Evolutionary conservation across 164 flowering plant genomes (phyloP), one percentile per base, ranked within the genome.

Genomic region (Berberis vulgaris): DNA sequence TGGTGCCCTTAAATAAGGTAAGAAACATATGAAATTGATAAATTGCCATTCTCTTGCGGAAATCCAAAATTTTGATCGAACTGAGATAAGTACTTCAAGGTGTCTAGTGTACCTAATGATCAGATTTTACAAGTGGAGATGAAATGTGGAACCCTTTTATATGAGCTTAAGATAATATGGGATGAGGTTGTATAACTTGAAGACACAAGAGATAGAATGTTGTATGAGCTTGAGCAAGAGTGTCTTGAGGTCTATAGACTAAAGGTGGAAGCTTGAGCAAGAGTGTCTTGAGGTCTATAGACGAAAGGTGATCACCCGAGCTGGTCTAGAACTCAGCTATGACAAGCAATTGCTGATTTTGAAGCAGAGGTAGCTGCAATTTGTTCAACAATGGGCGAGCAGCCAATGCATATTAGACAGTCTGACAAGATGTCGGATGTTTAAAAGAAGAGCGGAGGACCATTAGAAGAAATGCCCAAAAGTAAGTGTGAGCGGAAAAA

Each of bases 161-260:
- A 68, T 47, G 92, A 85, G 69, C 78, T 89, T 44, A 84, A 89
- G 95, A 78, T 69, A 69, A 84, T 90, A 67, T 90, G 97, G 97
- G 82, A 86, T 82, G 97, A 90, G 77, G 79, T 90, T 65, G 97
- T 95, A 43, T 89, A 86, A 69, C 3, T 84, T 44, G 84, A 81
- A 11, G 61, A 40, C 50, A 81, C 82, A 45, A 84, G 83, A 73
- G 91, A 91, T 67, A 74, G 63, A 54, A 79, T 81, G 86, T 68
- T 91, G 8, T 64, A 72, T 49, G 84, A 86, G 60, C 74, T 91
- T 61, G 95, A 91, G 74, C 79, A 77, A 75, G 86, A 83, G 74
- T 91, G 97, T 69, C 64, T 91, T 6, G 87, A 81, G 52, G 85
- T 79, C 13, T 91, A 88, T 64, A 77, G 80, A 71, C 81, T 81